Conservation (phyloP, 2,329 filamentous ascomycete species). For the Colletotrichum aenigma region DNA sequence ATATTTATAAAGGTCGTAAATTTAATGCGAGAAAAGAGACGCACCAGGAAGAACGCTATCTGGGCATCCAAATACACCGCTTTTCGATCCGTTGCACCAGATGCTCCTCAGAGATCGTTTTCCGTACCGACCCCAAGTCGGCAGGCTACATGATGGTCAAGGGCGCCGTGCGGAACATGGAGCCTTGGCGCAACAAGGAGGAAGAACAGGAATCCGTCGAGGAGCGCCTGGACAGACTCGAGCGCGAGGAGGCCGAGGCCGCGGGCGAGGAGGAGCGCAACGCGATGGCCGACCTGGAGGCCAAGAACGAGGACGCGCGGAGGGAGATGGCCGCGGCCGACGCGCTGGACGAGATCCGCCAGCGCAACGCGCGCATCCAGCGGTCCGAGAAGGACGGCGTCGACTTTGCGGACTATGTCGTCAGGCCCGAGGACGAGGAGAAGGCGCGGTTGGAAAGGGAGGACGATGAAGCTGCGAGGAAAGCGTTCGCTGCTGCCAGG, state of each 20-base stretch:
- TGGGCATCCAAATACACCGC: slow-evolving; percentile 83
- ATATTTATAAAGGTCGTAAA: slow-evolving; percentile 91
- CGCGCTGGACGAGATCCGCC: slow-evolving; percentile 92
- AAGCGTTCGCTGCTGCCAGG: slow-evolving; percentile 73
- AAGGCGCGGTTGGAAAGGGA: slow-evolving; percentile 74
- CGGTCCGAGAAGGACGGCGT: slow-evolving; percentile 72
- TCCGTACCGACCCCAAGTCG: slow-evolving; percentile 93
- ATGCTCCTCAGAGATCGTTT: slow-evolving; percentile 77
- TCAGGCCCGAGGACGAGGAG: slow-evolving; percentile 62
- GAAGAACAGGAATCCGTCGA: slow-evolving; percentile 83
- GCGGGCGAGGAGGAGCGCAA: slow-evolving; percentile 74
- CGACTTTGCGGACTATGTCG: slow-evolving; percentile 60
- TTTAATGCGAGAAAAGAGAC: slow-evolving; percentile 97
- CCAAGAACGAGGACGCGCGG: slow-evolving; percentile 91
- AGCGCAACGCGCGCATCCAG: slow-evolving; percentile 87
- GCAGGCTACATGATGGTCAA: slow-evolving; percentile 84
- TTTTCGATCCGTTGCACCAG: slow-evolving; percentile 85
- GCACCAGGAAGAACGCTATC: slow-evolving; percentile 84
- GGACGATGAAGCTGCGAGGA: slow-evolving; percentile 79
- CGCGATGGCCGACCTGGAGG: slow-evolving; percentile 93
- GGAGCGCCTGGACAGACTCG: slow-evolving; percentile 81
- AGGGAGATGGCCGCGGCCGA: slow-evolving; percentile 97
- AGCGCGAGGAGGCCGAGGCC: slow-evolving; percentile 72
- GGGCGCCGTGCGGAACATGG: slow-evolving; percentile 91
- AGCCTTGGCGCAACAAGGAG: slow-evolving; percentile 76